phyloP scores from a whole-genome alignment of 257 asterid species.

The Thymus quinquecostatus region DNA sequence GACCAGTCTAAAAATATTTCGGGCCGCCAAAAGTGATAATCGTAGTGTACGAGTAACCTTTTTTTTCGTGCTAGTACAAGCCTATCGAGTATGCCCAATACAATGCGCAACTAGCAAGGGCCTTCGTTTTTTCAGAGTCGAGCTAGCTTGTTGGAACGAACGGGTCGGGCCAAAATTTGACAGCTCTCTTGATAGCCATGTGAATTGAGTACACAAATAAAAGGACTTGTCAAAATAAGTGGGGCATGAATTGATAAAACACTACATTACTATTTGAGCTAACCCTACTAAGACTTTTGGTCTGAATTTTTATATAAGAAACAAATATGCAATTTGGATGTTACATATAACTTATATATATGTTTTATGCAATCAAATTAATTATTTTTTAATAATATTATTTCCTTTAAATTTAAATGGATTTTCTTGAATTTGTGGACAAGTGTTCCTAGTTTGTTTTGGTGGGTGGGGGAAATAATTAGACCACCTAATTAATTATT shows the following conservation, averaged over 20 bases:
- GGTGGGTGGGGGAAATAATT: slow-evolving; percentile 22
- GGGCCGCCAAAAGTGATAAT: no score
- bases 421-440: slow-evolving; percentile 25
- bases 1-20: no score
- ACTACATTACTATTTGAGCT: slow-evolving; percentile 24
- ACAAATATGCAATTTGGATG: slow-evolving; percentile 38
- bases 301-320: slow-evolving; percentile 27
- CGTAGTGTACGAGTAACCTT: no score
- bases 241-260: slow-evolving; percentile 19
- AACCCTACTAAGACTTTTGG: slow-evolving; percentile 24
- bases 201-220: slow-evolving; percentile 20
- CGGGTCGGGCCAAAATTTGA: no score
- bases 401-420: not conserved
- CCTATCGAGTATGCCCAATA: no score
- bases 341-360: slow-evolving; percentile 7
- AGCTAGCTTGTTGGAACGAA: no score
- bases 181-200: not conserved
- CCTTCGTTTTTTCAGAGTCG: no score
- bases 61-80: no score
- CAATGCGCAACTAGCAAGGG: no score
- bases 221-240: slow-evolving; percentile 15
- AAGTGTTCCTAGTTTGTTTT: slow-evolving; percentile 1
- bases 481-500: slow-evolving; percentile 17
- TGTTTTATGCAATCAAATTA: slow-evolving; percentile 2
- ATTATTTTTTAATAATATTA: not conserved